Evolutionary conservation across 1,284 basidiomycete species (phyloP).

Genomic region (Puccinia polysora): DNA sequence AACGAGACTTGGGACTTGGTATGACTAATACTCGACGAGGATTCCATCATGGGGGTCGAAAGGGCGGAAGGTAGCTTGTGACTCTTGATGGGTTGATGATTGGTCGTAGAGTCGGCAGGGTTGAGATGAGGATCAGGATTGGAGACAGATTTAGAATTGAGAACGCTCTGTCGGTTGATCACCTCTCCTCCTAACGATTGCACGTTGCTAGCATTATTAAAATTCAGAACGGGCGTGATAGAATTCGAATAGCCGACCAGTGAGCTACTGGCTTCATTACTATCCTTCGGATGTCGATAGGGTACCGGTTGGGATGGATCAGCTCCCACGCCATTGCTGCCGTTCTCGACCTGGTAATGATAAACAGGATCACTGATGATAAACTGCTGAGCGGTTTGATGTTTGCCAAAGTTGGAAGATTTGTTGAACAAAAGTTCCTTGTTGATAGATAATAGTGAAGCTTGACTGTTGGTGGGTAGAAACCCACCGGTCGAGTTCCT

Average conservation of each 20-base stretch:
- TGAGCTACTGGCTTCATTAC: background rate
- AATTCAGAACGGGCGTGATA: background rate
- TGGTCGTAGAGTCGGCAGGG: too few species aligned
- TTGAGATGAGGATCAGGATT: too few species aligned
- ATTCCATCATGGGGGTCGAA: too few species aligned
- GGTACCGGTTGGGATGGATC: too few species aligned
- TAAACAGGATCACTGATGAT: conserved; percentile 1
- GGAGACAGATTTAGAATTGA: background rate
- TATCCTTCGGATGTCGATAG: background rate
- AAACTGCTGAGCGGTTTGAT: conserved; percentile 17
- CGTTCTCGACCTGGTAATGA: too few species aligned
- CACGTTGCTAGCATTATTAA: background rate
- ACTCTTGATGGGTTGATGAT: too few species aligned
- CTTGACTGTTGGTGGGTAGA: conserved; percentile 10
- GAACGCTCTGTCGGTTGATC: conserved; percentile 18
- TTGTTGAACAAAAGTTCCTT: conserved; percentile 13
- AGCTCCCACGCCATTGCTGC: background rate
- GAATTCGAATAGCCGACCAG: background rate
- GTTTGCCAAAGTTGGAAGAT: background rate
- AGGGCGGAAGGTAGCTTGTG: too few species aligned
- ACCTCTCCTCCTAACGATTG: too few species aligned
- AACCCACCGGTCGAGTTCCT: conserved; percentile 24
- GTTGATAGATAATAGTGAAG: conserved; percentile 13
- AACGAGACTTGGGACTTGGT: background rate
- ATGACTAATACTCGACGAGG: background rate